Conservation (phyloP, 2,329 filamentous ascomycete species). For the Talaromyces rugulosus region DNA sequence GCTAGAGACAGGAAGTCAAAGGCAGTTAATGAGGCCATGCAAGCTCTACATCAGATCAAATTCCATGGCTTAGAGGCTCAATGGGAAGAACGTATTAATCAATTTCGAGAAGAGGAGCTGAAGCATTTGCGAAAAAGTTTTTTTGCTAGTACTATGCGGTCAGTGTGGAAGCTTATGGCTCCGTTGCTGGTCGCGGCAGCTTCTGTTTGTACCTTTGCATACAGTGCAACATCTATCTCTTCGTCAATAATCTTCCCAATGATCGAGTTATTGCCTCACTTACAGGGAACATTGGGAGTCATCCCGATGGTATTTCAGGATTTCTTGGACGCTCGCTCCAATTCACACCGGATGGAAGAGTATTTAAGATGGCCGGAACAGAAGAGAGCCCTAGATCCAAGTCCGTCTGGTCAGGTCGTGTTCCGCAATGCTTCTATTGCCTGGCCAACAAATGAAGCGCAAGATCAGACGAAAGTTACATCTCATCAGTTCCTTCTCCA, state of each 20-base stretch:
- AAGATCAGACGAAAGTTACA: background rate
- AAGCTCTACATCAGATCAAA: constrained; percentile 79
- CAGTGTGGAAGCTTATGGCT: background rate
- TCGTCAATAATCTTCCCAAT: constrained; percentile 3
- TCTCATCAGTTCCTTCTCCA: constrained; percentile 38
- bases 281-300: background rate
- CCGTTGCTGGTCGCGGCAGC: constrained; percentile 1
- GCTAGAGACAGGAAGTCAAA: constrained; percentile 69
- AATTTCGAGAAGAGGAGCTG: constrained; percentile 49
- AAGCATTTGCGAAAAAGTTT: background rate
- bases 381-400: background rate
- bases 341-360: background rate
- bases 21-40: constrained; percentile 69
- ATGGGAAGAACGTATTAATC: constrained; percentile 69
- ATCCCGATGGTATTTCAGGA: constrained; percentile 1
- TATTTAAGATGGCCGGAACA: background rate
- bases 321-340: background rate
- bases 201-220: background rate
- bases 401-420: background rate
- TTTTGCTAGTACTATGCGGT: background rate
- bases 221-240: background rate
- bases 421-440: constrained; percentile 4
- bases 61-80: constrained; percentile 71
- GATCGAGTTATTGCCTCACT: constrained; percentile 4
- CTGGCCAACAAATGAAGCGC: background rate